A percentile compares a stretch with the other conserved stretches of the same genome.
Conservation (phyloP, 768 basidiomycete genomes). For the Crucibulum laeve region DNA sequence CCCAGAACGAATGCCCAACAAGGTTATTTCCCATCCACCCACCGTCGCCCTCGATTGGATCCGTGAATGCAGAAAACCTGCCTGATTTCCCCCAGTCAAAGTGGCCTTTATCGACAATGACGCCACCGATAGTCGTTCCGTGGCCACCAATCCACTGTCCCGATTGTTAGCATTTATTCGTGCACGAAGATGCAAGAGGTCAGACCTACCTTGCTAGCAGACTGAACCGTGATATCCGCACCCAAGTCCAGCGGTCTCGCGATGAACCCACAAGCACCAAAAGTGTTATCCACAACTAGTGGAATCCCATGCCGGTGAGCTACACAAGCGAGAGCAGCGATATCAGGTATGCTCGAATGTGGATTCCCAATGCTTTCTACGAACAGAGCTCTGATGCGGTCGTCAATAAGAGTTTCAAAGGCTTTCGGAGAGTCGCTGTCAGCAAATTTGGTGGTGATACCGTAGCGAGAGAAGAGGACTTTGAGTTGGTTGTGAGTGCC, state of each 20-base stretch:
- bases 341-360: conserved; percentile 57
- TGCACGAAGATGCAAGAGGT: not conserved
- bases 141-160: conserved; percentile 86
- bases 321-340: conserved; percentile 49
- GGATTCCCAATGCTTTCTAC: conserved; percentile 79
- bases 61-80: conserved; percentile 69
- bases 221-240: conserved; percentile 71
- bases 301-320: conserved; percentile 72
- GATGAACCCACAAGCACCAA: conserved; percentile 62
- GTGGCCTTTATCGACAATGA: conserved; percentile 58
- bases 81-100: conserved; percentile 70
- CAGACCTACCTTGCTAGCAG: conserved; percentile 7
- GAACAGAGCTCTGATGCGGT: conserved; percentile 71
- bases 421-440: conserved; percentile 45
- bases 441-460: conserved; percentile 63
- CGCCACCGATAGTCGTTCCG: conserved; percentile 74
- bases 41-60: conserved; percentile 72
- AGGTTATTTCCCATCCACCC: conserved; percentile 61
- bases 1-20: conserved; percentile 61
- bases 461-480: conserved; percentile 57
- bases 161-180: conserved; percentile 39
- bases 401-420: conserved; percentile 66
- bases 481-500: conserved; percentile 75
- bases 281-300: conserved; percentile 77
- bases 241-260: conserved; percentile 67